Conservation (phyloP, 495 filamentous ascomycete species). For the Hypoxylon subgilvum region DNA sequence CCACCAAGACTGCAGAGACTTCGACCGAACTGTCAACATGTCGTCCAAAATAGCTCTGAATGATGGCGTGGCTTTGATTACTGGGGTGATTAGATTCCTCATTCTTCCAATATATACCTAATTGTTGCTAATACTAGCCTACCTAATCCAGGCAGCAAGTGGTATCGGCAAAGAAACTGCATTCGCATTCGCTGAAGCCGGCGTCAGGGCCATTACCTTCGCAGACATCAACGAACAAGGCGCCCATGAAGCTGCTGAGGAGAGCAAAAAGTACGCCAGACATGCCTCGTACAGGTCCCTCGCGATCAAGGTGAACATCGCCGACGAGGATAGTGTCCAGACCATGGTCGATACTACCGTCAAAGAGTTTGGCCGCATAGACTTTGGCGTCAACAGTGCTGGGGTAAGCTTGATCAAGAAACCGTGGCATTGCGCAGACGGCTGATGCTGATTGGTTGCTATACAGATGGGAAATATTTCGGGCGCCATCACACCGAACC, state of each 20-base stretch:
- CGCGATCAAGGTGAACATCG: background rate
- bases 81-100: too few relatives aligned
- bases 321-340: background rate
- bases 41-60: too few relatives aligned
- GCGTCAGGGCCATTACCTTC: background rate
- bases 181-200: background rate
- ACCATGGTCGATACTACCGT: background rate
- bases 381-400: constrained; percentile 1
- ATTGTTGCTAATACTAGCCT: too few relatives aligned
- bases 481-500: too few relatives aligned
- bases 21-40: too few relatives aligned
- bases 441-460: too few relatives aligned
- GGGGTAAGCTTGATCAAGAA: constrained; percentile 1
- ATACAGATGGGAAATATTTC: too few relatives aligned
- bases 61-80: too few relatives aligned
- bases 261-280: background rate
- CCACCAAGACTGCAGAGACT: too few relatives aligned
- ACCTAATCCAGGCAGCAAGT: background rate
- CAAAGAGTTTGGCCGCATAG: constrained; percentile 22
- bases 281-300: background rate
- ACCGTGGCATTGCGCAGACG: too few relatives aligned
- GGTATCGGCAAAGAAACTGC: background rate
- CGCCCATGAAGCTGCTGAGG: background rate
- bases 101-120: too few relatives aligned
- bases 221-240: background rate